These are phyloP conservation scores for Fraxinus latifolia DNA, from an alignment of 305 asterid genomes.

Conservation along the genomic window DNA sequence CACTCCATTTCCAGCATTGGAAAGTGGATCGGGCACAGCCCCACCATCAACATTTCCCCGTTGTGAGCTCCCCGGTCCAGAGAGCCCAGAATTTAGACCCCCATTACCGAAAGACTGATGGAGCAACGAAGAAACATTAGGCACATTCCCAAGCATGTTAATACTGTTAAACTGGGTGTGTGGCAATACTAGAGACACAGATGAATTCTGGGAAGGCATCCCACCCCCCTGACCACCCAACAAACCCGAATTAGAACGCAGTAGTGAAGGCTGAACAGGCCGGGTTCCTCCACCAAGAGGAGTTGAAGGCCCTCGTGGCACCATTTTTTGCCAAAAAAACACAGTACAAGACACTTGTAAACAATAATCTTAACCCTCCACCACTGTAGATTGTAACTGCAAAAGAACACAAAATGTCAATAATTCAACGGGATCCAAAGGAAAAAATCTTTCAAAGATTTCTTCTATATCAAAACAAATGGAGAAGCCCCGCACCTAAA, in stretches of 20 bases:
- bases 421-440: not conserved
- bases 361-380: not conserved
- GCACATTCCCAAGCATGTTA: slow-evolving; percentile 63
- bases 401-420: not conserved
- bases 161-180: slow-evolving; percentile 49
- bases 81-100: slow-evolving; percentile 54
- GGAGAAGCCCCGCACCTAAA: slow-evolving; percentile 26
- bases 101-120: slow-evolving; percentile 85
- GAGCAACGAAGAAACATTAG: slow-evolving; percentile 64
- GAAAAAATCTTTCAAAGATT: slow-evolving; percentile 23
- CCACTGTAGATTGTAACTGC: not conserved
- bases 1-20: slow-evolving; percentile 61
- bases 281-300: slow-evolving; percentile 64
- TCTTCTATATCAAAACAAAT: slow-evolving; percentile 4
- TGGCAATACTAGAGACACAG: slow-evolving; percentile 51
- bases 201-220: slow-evolving; percentile 53
- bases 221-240: slow-evolving; percentile 72
- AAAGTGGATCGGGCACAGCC: slow-evolving; percentile 58
- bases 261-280: slow-evolving; percentile 36
- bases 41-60: slow-evolving; percentile 61
- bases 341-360: not conserved
- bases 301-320: slow-evolving; percentile 64
- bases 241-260: slow-evolving; percentile 40
- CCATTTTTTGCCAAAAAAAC: slow-evolving; percentile 38
- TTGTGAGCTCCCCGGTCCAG: slow-evolving; percentile 63